Conservation (phyloP, 2,329 filamentous ascomycete genomes). For the Coniochaeta ligniaria region DNA sequence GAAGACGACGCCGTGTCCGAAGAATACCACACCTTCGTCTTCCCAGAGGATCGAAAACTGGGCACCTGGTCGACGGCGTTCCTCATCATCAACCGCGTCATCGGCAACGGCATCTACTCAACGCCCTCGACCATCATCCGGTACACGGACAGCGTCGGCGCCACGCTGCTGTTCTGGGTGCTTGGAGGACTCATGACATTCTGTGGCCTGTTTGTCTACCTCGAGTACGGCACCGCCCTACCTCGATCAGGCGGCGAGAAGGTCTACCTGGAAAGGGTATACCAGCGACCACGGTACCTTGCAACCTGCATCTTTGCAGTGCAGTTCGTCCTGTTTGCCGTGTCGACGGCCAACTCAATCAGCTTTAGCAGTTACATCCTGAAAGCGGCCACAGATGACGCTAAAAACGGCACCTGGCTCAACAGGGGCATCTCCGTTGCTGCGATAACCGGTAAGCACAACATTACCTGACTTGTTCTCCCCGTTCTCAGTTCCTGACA, state of each 20-base stretch:
- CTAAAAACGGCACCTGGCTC: conserved; percentile 19
- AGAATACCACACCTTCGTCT: conserved; percentile 18
- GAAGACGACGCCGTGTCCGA: conserved; percentile 9
- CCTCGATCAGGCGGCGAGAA: conserved; percentile 32
- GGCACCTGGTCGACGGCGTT: conserved; percentile 26
- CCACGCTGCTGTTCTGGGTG: conserved; percentile 40
- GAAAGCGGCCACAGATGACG: conserved; percentile 15
- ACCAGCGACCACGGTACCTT: conserved; percentile 23
- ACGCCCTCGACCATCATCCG: conserved; percentile 36
- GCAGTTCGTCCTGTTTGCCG: conserved; percentile 26
- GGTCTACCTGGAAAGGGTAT: conserved; percentile 28
- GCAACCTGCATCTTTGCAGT: conserved; percentile 28
- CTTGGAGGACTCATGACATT: conserved; percentile 38
- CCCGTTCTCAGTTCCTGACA: neutral
- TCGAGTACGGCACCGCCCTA: conserved; percentile 42
- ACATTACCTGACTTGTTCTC: neutral
- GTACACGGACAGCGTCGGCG: conserved; percentile 34
- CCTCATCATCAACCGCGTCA: conserved; percentile 39
- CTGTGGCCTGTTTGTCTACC: conserved; percentile 29
- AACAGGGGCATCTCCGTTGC: conserved; percentile 24
- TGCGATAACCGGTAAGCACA: conserved; percentile 17
- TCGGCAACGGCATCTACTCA: conserved; percentile 42
- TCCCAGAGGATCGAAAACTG: conserved; percentile 21
- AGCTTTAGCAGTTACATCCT: conserved; percentile 25
- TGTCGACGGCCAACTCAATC: conserved; percentile 25